phyloP scores from a whole-genome alignment of 2,329 filamentous ascomycete genomes.

The Knoxdaviesia proteae region DNA sequence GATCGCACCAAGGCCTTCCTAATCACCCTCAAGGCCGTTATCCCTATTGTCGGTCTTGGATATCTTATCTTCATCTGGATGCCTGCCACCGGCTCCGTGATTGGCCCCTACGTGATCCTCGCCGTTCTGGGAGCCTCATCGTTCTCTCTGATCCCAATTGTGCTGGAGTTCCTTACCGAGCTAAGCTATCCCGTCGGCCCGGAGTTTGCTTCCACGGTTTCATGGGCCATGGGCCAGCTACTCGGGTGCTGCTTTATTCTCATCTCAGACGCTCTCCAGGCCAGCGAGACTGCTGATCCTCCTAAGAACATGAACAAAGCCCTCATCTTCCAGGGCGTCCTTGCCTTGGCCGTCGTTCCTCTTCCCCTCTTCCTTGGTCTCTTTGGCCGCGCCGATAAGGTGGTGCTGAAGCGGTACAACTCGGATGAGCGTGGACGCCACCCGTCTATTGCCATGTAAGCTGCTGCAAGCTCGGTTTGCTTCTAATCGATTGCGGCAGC shows the following conservation, averaged over 20 bases:
- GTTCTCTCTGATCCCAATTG: constrained; percentile 66
- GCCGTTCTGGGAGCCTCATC: constrained; percentile 57
- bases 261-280: constrained; percentile 54
- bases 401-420: constrained; percentile 15
- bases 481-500: no score
- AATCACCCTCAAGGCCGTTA: constrained; percentile 46
- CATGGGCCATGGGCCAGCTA: constrained; percentile 74
- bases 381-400: constrained; percentile 37
- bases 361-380: constrained; percentile 48
- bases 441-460: no score
- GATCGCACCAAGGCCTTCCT: constrained; percentile 72
- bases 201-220: constrained; percentile 63
- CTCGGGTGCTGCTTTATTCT: constrained; percentile 72
- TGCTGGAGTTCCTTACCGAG: constrained; percentile 71
- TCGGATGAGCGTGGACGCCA: no score
- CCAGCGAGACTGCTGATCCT: constrained; percentile 27
- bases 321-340: constrained; percentile 58
- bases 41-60: constrained; percentile 50
- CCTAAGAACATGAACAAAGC: constrained; percentile 53
- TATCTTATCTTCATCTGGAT: constrained; percentile 74
- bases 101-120: constrained; percentile 54
- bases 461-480: constrained; percentile 13
- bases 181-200: constrained; percentile 72
- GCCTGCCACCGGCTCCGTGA: constrained; percentile 31
- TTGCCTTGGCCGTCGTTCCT: constrained; percentile 44